Percentiles rank a stretch among this genome's conserved stretches.
These are phyloP conservation scores for Trichoderma asperelloides DNA, from an alignment of 495 filamentous ascomycete genomes.

Conservation along the genomic window DNA sequence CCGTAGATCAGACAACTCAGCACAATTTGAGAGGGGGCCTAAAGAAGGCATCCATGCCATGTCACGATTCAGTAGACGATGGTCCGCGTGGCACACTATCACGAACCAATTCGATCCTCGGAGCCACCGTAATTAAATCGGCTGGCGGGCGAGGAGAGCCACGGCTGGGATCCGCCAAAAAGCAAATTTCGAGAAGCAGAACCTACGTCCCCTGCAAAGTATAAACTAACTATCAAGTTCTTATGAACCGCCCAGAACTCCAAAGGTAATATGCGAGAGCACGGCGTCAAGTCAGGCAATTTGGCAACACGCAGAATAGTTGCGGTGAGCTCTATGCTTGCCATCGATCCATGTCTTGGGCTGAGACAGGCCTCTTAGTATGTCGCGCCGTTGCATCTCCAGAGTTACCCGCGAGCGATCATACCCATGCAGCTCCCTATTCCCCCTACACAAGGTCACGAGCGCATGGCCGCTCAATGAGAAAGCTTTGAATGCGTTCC, in stretches of 20 bases:
- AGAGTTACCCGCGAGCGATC: neutral
- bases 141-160: neutral
- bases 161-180: neutral
- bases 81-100: neutral
- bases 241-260: too few relatives aligned
- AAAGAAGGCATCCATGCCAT: neutral
- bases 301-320: neutral
- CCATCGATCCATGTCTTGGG: neutral
- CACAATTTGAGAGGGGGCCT: too few relatives aligned
- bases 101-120: neutral
- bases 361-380: neutral
- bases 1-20: too few relatives aligned
- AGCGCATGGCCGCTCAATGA: neutral
- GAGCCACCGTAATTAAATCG: neutral
- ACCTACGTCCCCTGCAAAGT: neutral
- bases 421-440: neutral
- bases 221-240: neutral
- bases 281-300: too few relatives aligned
- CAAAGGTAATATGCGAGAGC: too few relatives aligned
- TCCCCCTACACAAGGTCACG: neutral
- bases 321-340: neutral
- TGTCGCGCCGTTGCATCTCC: neutral
- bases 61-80: neutral
- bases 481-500: neutral
- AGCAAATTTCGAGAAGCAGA: neutral